Percentiles rank a stretch among this genome's conserved stretches.
Evolutionary conservation across 2,329 filamentous ascomycete genomes (phyloP).

Genomic region (Xylaria sp.): DNA sequence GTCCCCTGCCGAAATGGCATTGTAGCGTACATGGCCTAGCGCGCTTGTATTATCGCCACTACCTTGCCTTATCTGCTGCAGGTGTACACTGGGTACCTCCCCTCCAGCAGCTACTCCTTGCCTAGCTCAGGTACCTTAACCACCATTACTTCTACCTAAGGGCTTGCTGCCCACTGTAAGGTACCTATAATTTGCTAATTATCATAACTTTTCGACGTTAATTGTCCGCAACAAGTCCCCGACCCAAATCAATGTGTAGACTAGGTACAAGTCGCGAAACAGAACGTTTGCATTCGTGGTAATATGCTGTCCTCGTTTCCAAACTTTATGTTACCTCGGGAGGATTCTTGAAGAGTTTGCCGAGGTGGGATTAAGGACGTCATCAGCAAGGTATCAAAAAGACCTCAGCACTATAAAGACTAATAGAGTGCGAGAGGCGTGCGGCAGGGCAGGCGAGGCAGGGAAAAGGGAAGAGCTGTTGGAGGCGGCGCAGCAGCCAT

Average conservation of each 20-base stretch:
- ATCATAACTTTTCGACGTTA: neutral
- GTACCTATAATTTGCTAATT: neutral
- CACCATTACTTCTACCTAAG: no score
- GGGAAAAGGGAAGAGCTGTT: conserved; percentile 23
- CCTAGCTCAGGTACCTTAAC: no score
- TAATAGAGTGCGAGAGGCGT: conserved; percentile 1
- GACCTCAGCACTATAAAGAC: neutral
- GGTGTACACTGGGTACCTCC: neutral
- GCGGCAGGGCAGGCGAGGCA: neutral
- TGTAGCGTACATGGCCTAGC: conserved; percentile 14
- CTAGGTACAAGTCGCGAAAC: neutral
- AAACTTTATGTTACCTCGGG: neutral
- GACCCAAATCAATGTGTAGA: neutral
- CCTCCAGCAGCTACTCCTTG: no score
- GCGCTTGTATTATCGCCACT: neutral
- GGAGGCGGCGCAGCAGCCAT: conserved; percentile 37
- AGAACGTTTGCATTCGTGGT: neutral
- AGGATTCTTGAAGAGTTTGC: conserved; percentile 11
- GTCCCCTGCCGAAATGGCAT: conserved; percentile 32
- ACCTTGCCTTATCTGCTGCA: neutral
- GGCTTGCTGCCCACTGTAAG: neutral
- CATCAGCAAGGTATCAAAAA: conserved; percentile 13
- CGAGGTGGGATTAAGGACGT: conserved; percentile 27
- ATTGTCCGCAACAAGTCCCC: neutral
- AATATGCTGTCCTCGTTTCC: neutral